Evolutionary conservation across 495 filamentous ascomycete species (phyloP), one percentile per base, ranked within the genome.

Genomic region (Aspergillus funiculosus): DNA sequence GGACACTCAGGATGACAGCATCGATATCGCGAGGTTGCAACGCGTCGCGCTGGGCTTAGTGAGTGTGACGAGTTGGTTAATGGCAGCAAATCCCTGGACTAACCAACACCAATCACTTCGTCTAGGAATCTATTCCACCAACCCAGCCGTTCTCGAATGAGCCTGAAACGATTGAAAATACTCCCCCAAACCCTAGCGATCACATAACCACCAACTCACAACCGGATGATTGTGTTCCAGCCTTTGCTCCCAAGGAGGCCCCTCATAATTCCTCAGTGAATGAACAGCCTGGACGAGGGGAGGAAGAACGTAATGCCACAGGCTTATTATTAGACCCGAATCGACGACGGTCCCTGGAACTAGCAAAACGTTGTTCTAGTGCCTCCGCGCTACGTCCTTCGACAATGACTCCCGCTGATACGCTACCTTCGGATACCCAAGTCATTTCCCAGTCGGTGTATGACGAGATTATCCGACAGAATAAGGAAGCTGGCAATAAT

Each of bases 401-500:
- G 21, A 63, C 61, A 27, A 69, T 73, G 68, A 54, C 57, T 35
- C 57, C 60, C 17, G 60, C 51, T 13, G 64, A 68, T 10, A 46
- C 51, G 25, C 46, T 57, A 6, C 66, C 66, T 17, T 66, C 70
- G 8, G 73, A 76, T 51, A 78, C 74, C n/a, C 73, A 78, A 49
- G 65, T 72, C 4, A 60, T 75, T 21, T 76, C 74, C 8, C 74
- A 75, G 53, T 73, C 69, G 19, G 65, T 76, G n/a, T 75, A 67
- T 43, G 73, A 74, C 40, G 64, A 65, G 26, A 60, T 74, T 26
- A 66, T 73, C 10, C 61, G 52, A 25, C 57, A 64, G 34, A 67
- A 67, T 50, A 52, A 55, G 13, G 58, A 66, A 25, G 57, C 61
- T 4, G 61, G 63, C 29, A 43, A 49, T 27, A 39, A 59, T 13